Conservation (phyloP, 2,329 filamentous ascomycete genomes). For the Epichloe gansuensis region DNA sequence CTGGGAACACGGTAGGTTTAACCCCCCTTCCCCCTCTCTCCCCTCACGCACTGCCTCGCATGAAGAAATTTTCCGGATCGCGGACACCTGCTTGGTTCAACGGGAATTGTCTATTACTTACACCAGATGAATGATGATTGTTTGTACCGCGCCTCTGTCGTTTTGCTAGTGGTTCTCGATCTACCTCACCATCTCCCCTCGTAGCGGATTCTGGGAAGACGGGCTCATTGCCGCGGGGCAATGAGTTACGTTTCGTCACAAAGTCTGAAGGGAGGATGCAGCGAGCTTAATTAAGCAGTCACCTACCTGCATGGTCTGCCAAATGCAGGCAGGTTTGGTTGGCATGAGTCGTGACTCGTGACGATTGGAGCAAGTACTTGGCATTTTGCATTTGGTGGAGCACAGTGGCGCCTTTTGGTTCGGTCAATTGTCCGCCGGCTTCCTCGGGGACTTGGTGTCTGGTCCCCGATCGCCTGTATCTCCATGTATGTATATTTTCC, state of each 20-base stretch:
- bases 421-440: background rate
- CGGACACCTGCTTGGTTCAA: too few relatives aligned
- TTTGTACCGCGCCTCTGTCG: slow-evolving; percentile 2
- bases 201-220: slow-evolving; percentile 4
- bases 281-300: background rate
- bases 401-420: background rate
- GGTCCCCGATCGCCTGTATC: too few relatives aligned
- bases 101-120: background rate
- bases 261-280: background rate
- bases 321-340: background rate
- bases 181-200: background rate
- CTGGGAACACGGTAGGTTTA: background rate
- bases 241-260: background rate
- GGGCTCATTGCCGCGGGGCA: slow-evolving; percentile 1
- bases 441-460: too few relatives aligned
- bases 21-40: background rate
- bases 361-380: background rate
- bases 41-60: background rate
- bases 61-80: too few relatives aligned
- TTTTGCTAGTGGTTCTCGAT: slow-evolving; percentile 3
- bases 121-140: background rate
- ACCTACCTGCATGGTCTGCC: background rate
- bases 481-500: too few relatives aligned
- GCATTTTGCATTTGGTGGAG: background rate
- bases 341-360: background rate